Conservation (phyloP, 148 eudicot genomes). For the Diospyros lotus region DNA sequence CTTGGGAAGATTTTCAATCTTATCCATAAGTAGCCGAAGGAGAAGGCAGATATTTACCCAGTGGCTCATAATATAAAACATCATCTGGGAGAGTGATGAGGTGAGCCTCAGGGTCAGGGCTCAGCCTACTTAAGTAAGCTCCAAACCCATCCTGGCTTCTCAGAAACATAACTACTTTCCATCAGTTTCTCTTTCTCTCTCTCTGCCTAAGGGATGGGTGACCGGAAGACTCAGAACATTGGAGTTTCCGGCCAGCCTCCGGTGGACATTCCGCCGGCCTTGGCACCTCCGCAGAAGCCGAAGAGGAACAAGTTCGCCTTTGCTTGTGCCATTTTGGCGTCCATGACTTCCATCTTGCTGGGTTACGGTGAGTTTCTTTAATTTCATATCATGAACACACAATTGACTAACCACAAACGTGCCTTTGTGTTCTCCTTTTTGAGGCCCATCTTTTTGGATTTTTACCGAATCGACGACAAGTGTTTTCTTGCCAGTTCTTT, state of each 20-base stretch:
- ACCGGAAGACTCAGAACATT: conserved; percentile 4
- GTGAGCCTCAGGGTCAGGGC: no score
- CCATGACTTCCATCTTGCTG: conserved; percentile 43
- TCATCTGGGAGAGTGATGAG: no score
- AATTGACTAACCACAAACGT: background rate
- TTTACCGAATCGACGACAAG: no score
- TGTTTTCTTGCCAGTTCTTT: no score
- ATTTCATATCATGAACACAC: background rate
- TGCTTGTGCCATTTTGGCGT: conserved; percentile 45
- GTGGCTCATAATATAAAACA: no score
- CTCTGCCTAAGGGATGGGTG: conserved; percentile 1
- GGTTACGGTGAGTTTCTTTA: conserved; percentile 37
- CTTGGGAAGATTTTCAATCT: no score
- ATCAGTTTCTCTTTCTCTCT: background rate
- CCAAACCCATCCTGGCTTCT: no score
- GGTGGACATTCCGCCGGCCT: conserved; percentile 8
- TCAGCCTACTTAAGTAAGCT: no score
- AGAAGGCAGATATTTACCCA: no score
- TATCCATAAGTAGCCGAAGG: no score
- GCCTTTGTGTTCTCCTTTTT: background rate
- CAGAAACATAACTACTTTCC: no score
- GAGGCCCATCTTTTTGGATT: background rate
- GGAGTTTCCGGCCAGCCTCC: background rate
- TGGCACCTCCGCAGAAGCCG: conserved; percentile 28
- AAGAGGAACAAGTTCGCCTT: conserved; percentile 47